phyloP scores from a whole-genome alignment of 495 filamentous ascomycete genomes.

The Hypoxylon crocopeplum region DNA sequence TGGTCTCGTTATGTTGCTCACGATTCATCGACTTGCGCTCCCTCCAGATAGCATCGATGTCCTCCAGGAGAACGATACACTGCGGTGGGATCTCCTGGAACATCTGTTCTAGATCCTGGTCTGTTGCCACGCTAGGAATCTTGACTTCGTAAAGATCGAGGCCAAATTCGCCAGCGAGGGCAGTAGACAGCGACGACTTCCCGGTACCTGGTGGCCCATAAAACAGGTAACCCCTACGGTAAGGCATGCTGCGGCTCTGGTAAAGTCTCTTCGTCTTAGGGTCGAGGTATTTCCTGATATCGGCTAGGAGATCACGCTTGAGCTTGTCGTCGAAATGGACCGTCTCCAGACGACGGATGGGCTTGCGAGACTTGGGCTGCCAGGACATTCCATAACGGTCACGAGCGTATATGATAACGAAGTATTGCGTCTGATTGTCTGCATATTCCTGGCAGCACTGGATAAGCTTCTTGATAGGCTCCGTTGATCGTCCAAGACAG shows the following conservation, averaged over 20 bases:
- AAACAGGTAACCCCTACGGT: slow-evolving; percentile 68
- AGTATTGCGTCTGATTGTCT: slow-evolving; percentile 54
- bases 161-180: slow-evolving; percentile 68
- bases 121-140: slow-evolving; percentile 55
- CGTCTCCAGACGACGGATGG: slow-evolving; percentile 53
- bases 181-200: slow-evolving; percentile 68
- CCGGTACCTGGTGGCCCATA: slow-evolving; percentile 73
- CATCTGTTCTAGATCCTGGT: slow-evolving; percentile 58
- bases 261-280: slow-evolving; percentile 74
- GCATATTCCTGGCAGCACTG: slow-evolving; percentile 52
- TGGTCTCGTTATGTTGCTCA: slow-evolving; percentile 33
- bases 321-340: slow-evolving; percentile 58
- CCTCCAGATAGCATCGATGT: slow-evolving; percentile 68
- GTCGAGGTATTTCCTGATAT: slow-evolving; percentile 83
- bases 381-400: slow-evolving; percentile 47
- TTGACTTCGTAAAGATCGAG: slow-evolving; percentile 69
- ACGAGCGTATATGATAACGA: slow-evolving; percentile 49
- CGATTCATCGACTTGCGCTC: slow-evolving; percentile 45
- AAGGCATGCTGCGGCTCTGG: slow-evolving; percentile 69
- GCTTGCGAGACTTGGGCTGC: slow-evolving; percentile 53
- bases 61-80: slow-evolving; percentile 71
- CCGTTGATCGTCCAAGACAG: slow-evolving; percentile 54
- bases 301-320: slow-evolving; percentile 71
- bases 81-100: slow-evolving; percentile 65
- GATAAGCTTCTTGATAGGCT: slow-evolving; percentile 53